Evolutionary conservation across 129 eudicot genomes (phyloP), one percentile per base, ranked within the genome.

Genomic region (Apium graveolens): DNA sequence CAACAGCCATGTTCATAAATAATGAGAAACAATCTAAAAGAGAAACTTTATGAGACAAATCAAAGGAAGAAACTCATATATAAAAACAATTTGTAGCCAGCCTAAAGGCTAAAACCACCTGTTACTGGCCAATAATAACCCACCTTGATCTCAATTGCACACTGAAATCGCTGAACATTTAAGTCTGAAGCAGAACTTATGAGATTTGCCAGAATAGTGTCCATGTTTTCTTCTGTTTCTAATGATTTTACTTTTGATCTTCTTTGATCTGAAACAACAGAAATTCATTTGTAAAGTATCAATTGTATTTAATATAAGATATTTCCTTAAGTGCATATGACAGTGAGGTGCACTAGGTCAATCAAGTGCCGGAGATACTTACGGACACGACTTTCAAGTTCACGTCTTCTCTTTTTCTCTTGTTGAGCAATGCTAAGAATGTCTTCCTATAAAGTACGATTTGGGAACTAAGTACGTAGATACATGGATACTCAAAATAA

Each of bases 101-200:
- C 45, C 45, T 51, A 71, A 81, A 46, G 73, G 26, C 37, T 43
- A 76, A 82, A 75, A 51, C 49, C 66, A 75, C 75, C 43, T 13
- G 78, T 24, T 1, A 57, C 74, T 48, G 32, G 80, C 35, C 49
- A 76, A 80, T 65, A 31, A 78, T 42, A 41, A 31, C 75, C 71
- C 60, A 88, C 98, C 96, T 95, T 95, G n/a, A 88, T 82, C 38
- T 89, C 87, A 42, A 82, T 75, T 26, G 84, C 96, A 81, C 88
- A 84, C 70, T 83, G 85, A 79, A 88, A 85, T 73, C 97, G 86
- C 86, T 87, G 93, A 31, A 72, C 62, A 82, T 92, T 95, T 80
- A 95, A 65, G 68, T 83, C 82, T 72, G 84, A 83, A n/a, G 84
- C 88, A 62, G 85, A 82, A 75, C 79, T 86, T 81, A 70, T 75